Evolutionary conservation across 1,139 yeast species (phyloP), one percentile per base, ranked within the genome.

Genomic region (Magnusiomyces clavatus): DNA sequence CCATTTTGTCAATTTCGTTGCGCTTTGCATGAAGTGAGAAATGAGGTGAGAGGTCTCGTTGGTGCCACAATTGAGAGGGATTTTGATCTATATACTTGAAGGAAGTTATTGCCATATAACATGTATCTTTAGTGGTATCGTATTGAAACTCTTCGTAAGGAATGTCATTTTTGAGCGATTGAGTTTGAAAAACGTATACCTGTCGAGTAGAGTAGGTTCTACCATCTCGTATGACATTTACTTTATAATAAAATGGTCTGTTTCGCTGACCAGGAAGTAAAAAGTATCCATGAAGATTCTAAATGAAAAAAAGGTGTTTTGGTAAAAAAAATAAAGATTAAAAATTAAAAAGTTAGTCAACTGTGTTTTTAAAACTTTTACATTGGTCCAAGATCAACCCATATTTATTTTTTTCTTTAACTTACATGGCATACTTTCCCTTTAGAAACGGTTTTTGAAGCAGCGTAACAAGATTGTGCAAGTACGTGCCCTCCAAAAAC

Each of bases 401-500:
- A n/a, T n/a, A n/a, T n/a, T n/a, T n/a, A n/a, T n/a, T n/a, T n/a
- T n/a, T n/a, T n/a, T n/a, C n/a, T n/a, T 24, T 8, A n/a, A 52
- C 58, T 46, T 52, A 55, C 58, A 47, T 62, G 64, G 49, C 63
- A 59, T 34, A 62, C 55, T 42, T 57, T 63, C 13, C 55, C 55
- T 10, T 48, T 47, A 6, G 57, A 60, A 1, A 61, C 60, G 2
- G 69, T 65, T 20, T 52, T 53, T 11, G 65, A 57, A 1, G 66
- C 69, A 5, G 62, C 68, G 14, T 57, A 55, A 1, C 61, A 60
- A 4, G 62, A 56, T 51, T 66, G 69, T 4, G 63, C 69, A 17
- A 66, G 54, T 0, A 66, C 68, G 51, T 66, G 69, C 36, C 69
- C 69, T 6, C 67, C 67, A 58, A 64, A 64, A 10, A 61, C 65